Evolutionary conservation across 2,329 filamentous ascomycete genomes (phyloP), one percentile per base, ranked within the genome.

Genomic region (Whalleya microplaca): DNA sequence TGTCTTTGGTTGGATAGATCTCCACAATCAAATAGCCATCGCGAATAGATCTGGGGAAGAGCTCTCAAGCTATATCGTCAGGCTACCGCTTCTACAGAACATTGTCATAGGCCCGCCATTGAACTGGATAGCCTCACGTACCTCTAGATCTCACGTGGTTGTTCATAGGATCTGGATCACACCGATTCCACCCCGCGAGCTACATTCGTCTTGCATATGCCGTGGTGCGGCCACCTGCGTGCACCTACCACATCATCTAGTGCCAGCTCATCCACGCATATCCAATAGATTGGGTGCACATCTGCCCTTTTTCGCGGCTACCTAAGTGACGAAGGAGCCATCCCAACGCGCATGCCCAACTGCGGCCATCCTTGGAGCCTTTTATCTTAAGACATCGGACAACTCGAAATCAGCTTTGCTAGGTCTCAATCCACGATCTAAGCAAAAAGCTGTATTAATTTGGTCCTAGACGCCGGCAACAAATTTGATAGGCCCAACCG

Each of bases 181-280:
- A 72, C 71, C 71, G 69, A 66, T 68, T 69, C 66, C 68, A 70
- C 69, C 73, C 74, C 70, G 72, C 75, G 73, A 75, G 68, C 78
- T 78, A 79, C 66, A 68, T 65, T 80, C 79, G 78, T 78, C 79
- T 76, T 81, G 82, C 83, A 85, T 83, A 81, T 82, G 80, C 78
- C 76, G 79, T 78, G 76, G 77, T 77, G 76, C 77, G 73, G 76
- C 77, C 76, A 76, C 78, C 77, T 78, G 76, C 78, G 76, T 77
- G 75, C 76, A 78, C 75, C 74, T 77, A 76, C 75, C 74, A 80
- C 74, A 76, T 77, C 74, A 72, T 73, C 70, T 69, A 75, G 68
- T 85, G 83, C 83, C 83, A 86, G 79, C 84, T 79, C 84, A 85
- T 82, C 77, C 75, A 77, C 81, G 75, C 80, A 81, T 80, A 78